Conservation (phyloP, 2,329 filamentous ascomycete species). For the Trichoderma simmonsii region DNA sequence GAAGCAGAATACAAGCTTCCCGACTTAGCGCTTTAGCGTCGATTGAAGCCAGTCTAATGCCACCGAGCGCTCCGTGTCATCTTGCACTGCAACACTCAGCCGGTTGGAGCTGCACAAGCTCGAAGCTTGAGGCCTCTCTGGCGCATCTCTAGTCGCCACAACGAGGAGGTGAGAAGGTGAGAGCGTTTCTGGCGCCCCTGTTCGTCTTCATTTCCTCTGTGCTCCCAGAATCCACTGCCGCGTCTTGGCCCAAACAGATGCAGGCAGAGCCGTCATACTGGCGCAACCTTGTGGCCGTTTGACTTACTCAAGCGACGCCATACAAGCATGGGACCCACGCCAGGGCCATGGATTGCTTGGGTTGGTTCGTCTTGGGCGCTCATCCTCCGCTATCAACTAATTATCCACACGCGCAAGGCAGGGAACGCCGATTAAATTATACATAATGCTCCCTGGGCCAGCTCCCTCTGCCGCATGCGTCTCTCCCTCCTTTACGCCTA, state of each 20-base stretch:
- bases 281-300: constrained; percentile 11
- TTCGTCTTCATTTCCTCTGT: constrained; percentile 14
- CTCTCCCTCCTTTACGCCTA: constrained; percentile 11
- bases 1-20: not conserved
- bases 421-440: constrained; percentile 2
- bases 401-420: not conserved
- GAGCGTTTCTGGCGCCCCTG: not conserved
- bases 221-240: constrained; percentile 6
- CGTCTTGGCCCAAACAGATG: not conserved
- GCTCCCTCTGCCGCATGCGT: not conserved
- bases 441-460: constrained; percentile 16
- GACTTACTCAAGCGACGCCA: constrained; percentile 3
- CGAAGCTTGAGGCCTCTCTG: constrained; percentile 2
- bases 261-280: constrained; percentile 8
- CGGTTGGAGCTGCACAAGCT: not conserved
- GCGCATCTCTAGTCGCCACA: not conserved
- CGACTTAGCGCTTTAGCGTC: not conserved
- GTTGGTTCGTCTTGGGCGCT: not conserved
- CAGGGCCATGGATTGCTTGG: not conserved
- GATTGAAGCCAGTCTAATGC: not conserved
- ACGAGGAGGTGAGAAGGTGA: not conserved
- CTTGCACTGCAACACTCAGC: not conserved
- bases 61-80: not conserved
- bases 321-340: constrained; percentile 12
- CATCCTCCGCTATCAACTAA: not conserved